Evolutionary conservation across 2,329 filamentous ascomycete species (phyloP), one percentile per base, ranked within the genome.

Genomic region (Exophiala phaeomuriformis): DNA sequence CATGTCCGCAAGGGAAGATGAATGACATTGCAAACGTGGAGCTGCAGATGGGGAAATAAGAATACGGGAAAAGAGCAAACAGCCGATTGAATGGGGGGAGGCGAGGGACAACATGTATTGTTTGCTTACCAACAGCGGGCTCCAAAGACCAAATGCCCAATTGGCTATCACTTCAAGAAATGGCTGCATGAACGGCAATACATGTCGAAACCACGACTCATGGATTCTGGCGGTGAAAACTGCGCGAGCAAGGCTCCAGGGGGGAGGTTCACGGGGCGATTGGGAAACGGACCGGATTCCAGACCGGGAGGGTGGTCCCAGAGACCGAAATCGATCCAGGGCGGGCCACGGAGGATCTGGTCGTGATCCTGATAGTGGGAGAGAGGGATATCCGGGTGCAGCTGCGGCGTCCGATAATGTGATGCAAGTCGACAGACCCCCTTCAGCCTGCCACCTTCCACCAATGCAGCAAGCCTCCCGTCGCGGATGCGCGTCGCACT

Each of bases 1-100:
- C 55, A 46, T 52, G 28, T 31, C 19, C 5, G 19, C 32, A 41
- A n/a, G 12, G 42, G 45, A 43, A 49, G 12, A 30, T 27, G 43
- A 8, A 43, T 32, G 36, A n/a, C 29, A 36, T 9, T 19, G 42
- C 9, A 10, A 27, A 47, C n/a, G 43, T 28, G 39, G 10, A 30
- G 12, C 32, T 29, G 12, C 33, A 9, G 30, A 35, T 32, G 39
- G 32, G 41, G 29, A 27, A 19, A 37, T 41, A 33, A 49, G 40
- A 40, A 45, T 12, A 19, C 1, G 19, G 19, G 19, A 19, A 19
- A 19, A 19, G 19, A 19, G 19, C 19, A 19, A 19, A 19, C 19
- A 19, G 19, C 19, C 6, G 33, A 30, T n/a, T 27, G 41, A 27
- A 50, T 10, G 27, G 30, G 5, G 10, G 33, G 6, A 5, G 32